Conservation (phyloP, 2,329 filamentous ascomycete species). For the Xylariaceae sp. region DNA sequence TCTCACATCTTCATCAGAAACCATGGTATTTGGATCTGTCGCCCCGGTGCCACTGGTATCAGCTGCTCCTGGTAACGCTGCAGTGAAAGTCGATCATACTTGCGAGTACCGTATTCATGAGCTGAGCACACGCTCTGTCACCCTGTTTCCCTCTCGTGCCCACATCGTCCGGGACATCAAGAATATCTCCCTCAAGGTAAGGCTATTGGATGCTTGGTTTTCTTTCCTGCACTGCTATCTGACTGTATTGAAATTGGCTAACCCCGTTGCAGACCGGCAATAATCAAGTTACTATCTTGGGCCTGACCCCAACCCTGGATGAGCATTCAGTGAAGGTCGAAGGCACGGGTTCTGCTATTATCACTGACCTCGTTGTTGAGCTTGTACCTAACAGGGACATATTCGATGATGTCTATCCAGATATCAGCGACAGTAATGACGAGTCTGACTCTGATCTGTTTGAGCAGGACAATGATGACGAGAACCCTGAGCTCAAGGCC, state of each 20-base stretch:
- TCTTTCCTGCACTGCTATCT: constrained; percentile 1
- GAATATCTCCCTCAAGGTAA: constrained; percentile 54
- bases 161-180: constrained; percentile 66
- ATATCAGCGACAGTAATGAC: constrained; percentile 47
- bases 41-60: not conserved
- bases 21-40: not conserved
- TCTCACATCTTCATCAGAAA: not conserved
- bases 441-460: constrained; percentile 32
- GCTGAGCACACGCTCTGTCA: constrained; percentile 65
- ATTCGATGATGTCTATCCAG: constrained; percentile 61
- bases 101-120: constrained; percentile 60
- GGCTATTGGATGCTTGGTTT: not conserved
- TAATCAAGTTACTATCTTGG: constrained; percentile 63
- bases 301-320: constrained; percentile 59
- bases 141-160: constrained; percentile 66
- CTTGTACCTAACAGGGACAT: constrained; percentile 60
- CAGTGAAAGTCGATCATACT: constrained; percentile 9
- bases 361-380: constrained; percentile 68
- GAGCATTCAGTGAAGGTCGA: constrained; percentile 65
- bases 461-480: constrained; percentile 30
- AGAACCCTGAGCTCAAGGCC: constrained; percentile 38
- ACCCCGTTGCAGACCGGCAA: constrained; percentile 51
- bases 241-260: not conserved
- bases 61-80: not conserved
- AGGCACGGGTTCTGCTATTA: constrained; percentile 61